Conservation (phyloP, 352 stramenopile species). For the Phytophthora gonapodyides region DNA sequence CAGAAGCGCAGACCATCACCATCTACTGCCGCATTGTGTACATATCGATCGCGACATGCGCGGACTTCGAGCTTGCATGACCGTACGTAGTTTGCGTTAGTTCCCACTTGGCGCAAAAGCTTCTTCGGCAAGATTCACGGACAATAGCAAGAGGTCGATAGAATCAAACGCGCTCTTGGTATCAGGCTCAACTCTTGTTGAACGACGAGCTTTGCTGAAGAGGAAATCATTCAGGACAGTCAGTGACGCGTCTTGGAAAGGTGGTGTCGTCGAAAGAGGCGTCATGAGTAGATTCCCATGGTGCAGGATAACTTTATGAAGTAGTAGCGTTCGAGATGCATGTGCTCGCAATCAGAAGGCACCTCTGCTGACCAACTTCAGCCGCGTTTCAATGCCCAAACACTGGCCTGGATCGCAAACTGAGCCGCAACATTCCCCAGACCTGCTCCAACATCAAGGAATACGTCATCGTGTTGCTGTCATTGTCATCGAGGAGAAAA, state of each 20-base stretch:
- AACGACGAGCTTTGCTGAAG: background rate
- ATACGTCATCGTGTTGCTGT: too few relatives aligned
- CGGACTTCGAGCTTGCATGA: slow-evolving; percentile 4
- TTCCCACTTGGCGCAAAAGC: slow-evolving; percentile 2
- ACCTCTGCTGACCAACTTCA: background rate
- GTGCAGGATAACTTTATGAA: slow-evolving; percentile 12
- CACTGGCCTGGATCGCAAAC: slow-evolving; percentile 8
- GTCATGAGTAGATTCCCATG: slow-evolving; percentile 9
- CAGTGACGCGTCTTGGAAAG: slow-evolving; percentile 5
- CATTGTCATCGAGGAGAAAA: background rate
- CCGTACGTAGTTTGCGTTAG: slow-evolving; percentile 1
- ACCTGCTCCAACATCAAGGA: background rate
- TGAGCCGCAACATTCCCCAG: slow-evolving; percentile 8
- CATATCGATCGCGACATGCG: background rate
- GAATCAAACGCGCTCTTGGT: slow-evolving; percentile 4
- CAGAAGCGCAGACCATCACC: background rate
- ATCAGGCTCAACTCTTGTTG: slow-evolving; percentile 1
- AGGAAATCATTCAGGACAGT: slow-evolving; percentile 17
- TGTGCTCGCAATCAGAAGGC: background rate
- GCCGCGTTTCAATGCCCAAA: slow-evolving; percentile 9
- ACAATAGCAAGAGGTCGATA: slow-evolving; percentile 9
- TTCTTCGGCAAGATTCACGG: background rate
- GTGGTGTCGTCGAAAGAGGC: background rate
- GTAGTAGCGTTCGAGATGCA: background rate
- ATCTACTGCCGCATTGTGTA: slow-evolving; percentile 3